Evolutionary conservation across 257 asterid genomes (phyloP).

Genomic region (Ocimum tenuiflorum): DNA sequence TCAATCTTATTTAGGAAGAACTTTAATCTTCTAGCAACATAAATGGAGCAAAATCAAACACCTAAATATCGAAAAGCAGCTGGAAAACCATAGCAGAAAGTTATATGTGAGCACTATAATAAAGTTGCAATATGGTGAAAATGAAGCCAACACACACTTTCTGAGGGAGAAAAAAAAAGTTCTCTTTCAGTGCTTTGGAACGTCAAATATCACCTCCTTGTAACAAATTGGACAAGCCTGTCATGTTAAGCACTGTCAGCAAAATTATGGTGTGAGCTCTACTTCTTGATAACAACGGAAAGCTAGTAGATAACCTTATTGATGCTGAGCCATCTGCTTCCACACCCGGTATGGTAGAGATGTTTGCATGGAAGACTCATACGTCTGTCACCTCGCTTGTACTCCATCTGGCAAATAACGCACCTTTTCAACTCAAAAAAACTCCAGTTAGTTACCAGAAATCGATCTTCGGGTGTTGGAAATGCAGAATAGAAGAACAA

Average conservation of each 20-base stretch:
- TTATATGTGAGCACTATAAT: slow-evolving; percentile 23
- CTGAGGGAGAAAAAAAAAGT: slow-evolving; percentile 15
- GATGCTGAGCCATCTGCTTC: slow-evolving; percentile 85
- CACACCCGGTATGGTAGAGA: slow-evolving; percentile 67
- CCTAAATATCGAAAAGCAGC: too few species aligned
- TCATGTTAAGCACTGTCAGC: slow-evolving; percentile 17
- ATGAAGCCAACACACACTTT: slow-evolving; percentile 22
- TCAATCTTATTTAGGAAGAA: too few species aligned
- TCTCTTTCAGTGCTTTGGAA: slow-evolving; percentile 35
- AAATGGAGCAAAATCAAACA: too few species aligned
- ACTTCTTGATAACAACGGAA: background rate
- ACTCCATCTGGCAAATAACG: slow-evolving; percentile 97
- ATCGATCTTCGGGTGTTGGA: background rate
- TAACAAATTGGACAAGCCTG: slow-evolving; percentile 92
- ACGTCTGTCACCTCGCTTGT: slow-evolving; percentile 65
- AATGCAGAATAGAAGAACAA: background rate
- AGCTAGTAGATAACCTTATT: slow-evolving; percentile 55
- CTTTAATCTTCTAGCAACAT: too few species aligned
- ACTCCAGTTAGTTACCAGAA: background rate
- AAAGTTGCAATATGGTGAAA: slow-evolving; percentile 12
- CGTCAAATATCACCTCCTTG: slow-evolving; percentile 57
- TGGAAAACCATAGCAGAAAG: too few species aligned
- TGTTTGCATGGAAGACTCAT: slow-evolving; percentile 96
- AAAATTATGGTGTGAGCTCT: background rate
- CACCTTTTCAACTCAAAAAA: slow-evolving; percentile 45